Evolutionary conservation across 2,329 filamentous ascomycete genomes (phyloP), one percentile per base, ranked within the genome.

Genomic region (Aspergillus sp.): DNA sequence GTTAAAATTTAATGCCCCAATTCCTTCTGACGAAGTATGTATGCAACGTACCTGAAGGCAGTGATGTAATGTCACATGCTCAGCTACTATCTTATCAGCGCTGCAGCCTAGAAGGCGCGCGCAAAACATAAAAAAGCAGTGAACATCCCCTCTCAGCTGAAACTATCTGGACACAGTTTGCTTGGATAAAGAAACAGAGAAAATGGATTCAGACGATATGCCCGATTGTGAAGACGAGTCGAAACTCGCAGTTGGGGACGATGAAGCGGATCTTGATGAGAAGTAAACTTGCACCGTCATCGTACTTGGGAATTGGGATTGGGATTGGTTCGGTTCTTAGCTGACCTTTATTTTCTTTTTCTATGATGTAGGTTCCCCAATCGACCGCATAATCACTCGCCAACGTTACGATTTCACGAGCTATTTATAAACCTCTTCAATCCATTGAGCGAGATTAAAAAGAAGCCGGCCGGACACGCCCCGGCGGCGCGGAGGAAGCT

Each of bases 391-490:
- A 98, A 97, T 53, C 80, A 86, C 54, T 82, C 82, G 33, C 81
- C 81, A 49, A 96, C 91, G 1, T 72, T 94, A 7, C 81, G 82
- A 5, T 98, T 98, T 61, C 85, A 88, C 47, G 83, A 87, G 4
- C 75, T 98, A 0, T 89, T 86, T 62, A 72, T 77, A 11, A 76
- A 77, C 26, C 76, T 98, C 1, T 97, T 98, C 72, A 85, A 95
- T 54, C 90, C 90, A 2, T 68, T 86, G 7, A 77, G 77, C 44
- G 85, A 91, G 29, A 89, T 88, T 60, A 90, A 86, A 57, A 90
- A 90, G 60, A 80, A 77, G 48, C 81, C 81, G 1, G 67, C 78
- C 1, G 79, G 78, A 0, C 72, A 75, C 4, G 71, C 73, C 1
- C 65, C 74, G 7, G 69, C 75, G 27, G 76, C 79, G 31, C 69